These are phyloP conservation scores for Angomonas ambiguus DNA, from an alignment of 208 protist genomes.

Conservation along the genomic window DNA sequence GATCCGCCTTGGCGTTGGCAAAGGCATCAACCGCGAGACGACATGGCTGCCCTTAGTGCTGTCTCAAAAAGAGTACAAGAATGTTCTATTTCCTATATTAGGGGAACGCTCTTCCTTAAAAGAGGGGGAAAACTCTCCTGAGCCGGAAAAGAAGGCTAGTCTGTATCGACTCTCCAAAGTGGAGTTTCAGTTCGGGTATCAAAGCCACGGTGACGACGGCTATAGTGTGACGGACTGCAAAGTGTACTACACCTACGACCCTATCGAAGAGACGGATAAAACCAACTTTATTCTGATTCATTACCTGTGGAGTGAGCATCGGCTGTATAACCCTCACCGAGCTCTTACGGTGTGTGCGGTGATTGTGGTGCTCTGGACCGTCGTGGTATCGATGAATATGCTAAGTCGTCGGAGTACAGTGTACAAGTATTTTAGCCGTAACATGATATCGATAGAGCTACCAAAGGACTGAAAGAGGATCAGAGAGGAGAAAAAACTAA, in stretches of 20 bases:
- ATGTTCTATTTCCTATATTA: too few species aligned
- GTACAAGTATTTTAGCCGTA: conserved; percentile 35
- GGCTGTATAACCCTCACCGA: conserved; percentile 53
- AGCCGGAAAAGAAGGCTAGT: neutral
- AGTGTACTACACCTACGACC: conserved; percentile 31
- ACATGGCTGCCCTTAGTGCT: conserved; percentile 63
- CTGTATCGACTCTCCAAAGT: conserved; percentile 38
- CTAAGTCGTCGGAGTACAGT: conserved; percentile 17
- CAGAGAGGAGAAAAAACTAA: neutral
- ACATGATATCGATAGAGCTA: conserved; percentile 29
- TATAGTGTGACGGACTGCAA: conserved; percentile 56
- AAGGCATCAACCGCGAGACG: conserved; percentile 54
- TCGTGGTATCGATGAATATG: conserved; percentile 24
- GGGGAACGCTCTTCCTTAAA: conserved; percentile 1
- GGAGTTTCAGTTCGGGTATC: conserved; percentile 61
- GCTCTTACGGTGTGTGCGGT: conserved; percentile 48
- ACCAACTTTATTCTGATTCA: conserved; percentile 25
- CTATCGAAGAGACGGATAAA: neutral
- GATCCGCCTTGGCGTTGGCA: conserved; percentile 52
- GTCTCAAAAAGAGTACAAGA: conserved; percentile 13
- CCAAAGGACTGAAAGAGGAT: conserved; percentile 6
- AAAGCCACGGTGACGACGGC: conserved; percentile 25
- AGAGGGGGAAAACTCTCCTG: neutral
- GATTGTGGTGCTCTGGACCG: conserved; percentile 26
- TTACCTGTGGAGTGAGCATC: conserved; percentile 61